These are phyloP conservation scores for Ambispora gerdemannii DNA, from an alignment of 192 early-diverging fungal genomes.

Conservation along the genomic window DNA sequence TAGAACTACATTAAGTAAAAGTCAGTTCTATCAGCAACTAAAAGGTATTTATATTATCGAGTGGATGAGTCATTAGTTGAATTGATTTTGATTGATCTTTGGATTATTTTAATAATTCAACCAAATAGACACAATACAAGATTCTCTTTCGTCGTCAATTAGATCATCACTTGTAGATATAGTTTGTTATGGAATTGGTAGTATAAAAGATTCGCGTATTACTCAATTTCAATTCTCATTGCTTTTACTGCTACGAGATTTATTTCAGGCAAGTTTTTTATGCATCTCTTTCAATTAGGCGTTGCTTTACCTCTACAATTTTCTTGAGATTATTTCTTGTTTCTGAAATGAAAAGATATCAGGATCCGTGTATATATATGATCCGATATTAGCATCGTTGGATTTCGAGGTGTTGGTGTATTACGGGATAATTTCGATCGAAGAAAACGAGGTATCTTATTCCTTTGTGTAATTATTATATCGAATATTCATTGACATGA, in stretches of 20 bases:
- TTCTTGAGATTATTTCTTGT: neutral
- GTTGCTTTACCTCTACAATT: neutral
- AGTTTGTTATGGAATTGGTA: constrained; percentile 43
- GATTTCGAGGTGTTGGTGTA: neutral
- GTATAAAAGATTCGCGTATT: constrained; percentile 36
- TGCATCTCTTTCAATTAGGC: neutral
- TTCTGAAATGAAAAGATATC: constrained; percentile 26
- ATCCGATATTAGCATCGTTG: neutral
- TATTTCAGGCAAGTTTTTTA: constrained; percentile 33
- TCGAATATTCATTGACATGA: neutral
- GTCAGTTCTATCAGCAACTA: neutral
- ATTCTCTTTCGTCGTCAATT: neutral
- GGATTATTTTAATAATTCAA: neutral
- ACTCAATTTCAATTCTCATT: constrained; percentile 43
- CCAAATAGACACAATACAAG: constrained; percentile 12
- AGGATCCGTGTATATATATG: constrained; percentile 9
- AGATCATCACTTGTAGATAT: constrained; percentile 32
- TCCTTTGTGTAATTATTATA: neutral
- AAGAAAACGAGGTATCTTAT: constrained; percentile 11
- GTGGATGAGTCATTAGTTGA: neutral
- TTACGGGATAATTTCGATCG: constrained; percentile 7
- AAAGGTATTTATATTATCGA: constrained; percentile 3
- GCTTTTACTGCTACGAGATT: constrained; percentile 35
- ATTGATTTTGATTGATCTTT: neutral
- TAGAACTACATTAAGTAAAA: neutral